Evolutionary conservation across 495 filamentous ascomycete species (phyloP).

Genomic region (Daldinia caldariorum): DNA sequence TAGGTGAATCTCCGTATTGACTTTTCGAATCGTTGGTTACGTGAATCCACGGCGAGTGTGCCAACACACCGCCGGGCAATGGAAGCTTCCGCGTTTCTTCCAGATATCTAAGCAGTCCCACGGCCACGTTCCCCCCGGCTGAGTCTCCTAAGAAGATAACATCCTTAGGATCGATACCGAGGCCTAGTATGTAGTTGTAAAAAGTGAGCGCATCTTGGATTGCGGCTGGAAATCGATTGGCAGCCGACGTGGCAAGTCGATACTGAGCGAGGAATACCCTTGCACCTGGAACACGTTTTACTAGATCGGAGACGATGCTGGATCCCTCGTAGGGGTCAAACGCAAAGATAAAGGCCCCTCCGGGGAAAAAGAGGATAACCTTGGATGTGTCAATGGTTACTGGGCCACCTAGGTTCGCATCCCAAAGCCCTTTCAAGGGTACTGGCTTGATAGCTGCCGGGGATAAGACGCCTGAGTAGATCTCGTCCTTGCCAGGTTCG

Average conservation of each 20-base stretch:
- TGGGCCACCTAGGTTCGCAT: neutral
- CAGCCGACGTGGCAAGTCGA: neutral
- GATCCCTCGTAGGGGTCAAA: neutral
- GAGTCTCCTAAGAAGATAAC: neutral
- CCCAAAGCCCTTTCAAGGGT: neutral
- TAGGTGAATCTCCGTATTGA: neutral
- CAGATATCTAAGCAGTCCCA: neutral
- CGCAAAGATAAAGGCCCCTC: neutral
- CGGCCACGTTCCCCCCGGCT: neutral
- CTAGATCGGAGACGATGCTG: neutral
- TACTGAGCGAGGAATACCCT: neutral
- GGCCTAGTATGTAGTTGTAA: neutral
- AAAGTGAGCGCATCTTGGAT: constrained; percentile 1
- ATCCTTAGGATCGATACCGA: neutral
- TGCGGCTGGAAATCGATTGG: neutral
- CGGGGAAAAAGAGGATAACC: neutral
- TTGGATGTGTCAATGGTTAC: neutral
- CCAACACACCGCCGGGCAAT: neutral
- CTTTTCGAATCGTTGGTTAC: neutral
- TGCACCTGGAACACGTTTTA: neutral
- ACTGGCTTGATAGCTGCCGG: constrained; percentile 1
- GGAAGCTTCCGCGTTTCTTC: neutral
- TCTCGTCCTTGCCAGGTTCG: neutral
- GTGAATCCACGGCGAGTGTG: neutral
- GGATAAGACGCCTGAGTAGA: neutral